Base-by-base conservation (phyloP, 805 yeast species). In the Wickerhamomyces kurtzmanii region DNA sequence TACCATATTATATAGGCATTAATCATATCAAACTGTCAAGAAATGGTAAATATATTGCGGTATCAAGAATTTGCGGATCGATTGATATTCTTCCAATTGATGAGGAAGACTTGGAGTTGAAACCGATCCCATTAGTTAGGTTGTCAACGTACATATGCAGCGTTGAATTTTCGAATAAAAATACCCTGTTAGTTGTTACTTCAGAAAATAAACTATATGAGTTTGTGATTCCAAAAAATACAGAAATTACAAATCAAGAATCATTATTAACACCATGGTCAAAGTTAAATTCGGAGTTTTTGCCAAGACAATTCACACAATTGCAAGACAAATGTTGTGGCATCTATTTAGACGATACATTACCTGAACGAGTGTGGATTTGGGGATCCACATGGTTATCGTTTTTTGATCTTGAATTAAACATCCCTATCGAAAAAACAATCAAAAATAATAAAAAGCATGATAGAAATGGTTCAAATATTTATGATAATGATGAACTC, bases 321-420 rank as follows among this genome's bases (percentile, higher is more conserved):
- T 57, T 69, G 29, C 68, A 67, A 12, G 89, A 81, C 32, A 75
- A 78, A 41, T 76, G 93, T 31, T 65, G 71, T 33, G 96, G 94
- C 11, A 51, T 82, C 9, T 83, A 81, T 45, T 45, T 50, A 11
- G 74, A 72, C 29, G 51, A 49, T 8, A 45, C 49, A 4, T 52
- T 55, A 19, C 39, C 54, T 2, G 43, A 56, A 19, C 62, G 71
- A 31, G 57, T 80, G 11, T 89, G 96, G 96, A 54, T 85, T n/a
- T 86, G 83, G 71, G 94, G 96, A 2, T 65, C 81, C 13, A 70
- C 70, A 28, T 89, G 95, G 94, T 39, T 87, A 11, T 69, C 79
- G 4, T 81, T 69, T 49, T 66, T 89, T 27, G 89, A 89, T 50
- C 53, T 82, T 38, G 50, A 65, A 7, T 47, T 62, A 29, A 71